These are phyloP conservation scores for Quercus agrifolia DNA, from an alignment of 306 rosid species.

Conservation along the genomic window DNA sequence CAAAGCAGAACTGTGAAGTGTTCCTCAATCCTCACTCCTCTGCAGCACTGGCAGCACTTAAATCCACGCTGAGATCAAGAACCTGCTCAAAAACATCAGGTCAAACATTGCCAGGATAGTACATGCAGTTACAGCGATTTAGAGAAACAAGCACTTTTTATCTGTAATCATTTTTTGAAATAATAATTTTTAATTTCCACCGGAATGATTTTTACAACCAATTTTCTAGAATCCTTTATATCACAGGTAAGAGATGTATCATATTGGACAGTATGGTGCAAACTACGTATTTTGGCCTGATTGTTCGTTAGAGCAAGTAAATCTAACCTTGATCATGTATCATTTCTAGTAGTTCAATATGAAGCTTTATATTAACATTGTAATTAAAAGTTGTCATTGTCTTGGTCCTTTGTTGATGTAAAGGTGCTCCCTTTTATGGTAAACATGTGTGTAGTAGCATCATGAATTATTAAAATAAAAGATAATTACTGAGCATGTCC, in stretches of 20 bases:
- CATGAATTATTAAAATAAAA: background rate
- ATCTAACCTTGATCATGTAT: too few species aligned
- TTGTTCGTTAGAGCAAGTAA: background rate
- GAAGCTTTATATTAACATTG: background rate
- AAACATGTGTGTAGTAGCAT: background rate
- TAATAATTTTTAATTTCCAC: background rate
- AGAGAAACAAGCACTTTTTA: background rate
- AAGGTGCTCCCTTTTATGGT: background rate
- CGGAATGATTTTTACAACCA: background rate
- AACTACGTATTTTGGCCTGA: background rate
- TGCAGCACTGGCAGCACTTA: conserved; percentile 96
- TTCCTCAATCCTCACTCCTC: conserved; percentile 55
- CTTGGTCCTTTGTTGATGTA: background rate
- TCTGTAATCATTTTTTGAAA: background rate
- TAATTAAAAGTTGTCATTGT: background rate
- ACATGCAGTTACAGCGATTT: conserved; percentile 10
- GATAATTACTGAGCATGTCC: background rate
- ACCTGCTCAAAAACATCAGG: conserved; percentile 43
- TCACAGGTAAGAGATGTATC: too few species aligned
- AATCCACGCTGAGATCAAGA: conserved; percentile 89
- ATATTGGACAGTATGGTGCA: too few species aligned
- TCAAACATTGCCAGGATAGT: background rate
- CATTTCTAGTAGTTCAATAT: background rate
- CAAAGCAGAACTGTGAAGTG: background rate
- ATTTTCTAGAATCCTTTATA: too few species aligned